phyloP scores from a whole-genome alignment of 2,329 filamentous ascomycete species.

The Plectosphaerella plurivora region DNA sequence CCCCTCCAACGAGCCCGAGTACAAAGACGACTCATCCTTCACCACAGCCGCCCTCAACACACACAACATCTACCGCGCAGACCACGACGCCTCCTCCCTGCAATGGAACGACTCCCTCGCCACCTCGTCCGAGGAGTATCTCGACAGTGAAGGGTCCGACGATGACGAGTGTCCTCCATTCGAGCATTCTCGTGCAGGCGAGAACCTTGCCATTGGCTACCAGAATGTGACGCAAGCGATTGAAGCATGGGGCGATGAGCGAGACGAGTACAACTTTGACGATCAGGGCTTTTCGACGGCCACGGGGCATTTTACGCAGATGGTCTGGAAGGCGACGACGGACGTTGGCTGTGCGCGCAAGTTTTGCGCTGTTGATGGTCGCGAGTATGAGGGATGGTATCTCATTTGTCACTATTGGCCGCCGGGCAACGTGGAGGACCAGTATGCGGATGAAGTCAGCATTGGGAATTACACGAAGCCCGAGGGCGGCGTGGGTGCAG shows the following conservation, averaged over 20 bases:
- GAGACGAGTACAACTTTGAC: constrained; percentile 53
- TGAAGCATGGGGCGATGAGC: constrained; percentile 63
- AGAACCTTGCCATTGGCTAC: constrained; percentile 71
- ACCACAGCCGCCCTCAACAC: constrained; percentile 55
- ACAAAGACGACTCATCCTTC: constrained; percentile 31
- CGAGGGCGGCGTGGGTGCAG: neutral
- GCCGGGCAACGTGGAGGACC: constrained; percentile 55
- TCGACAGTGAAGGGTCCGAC: constrained; percentile 23
- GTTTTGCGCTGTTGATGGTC: constrained; percentile 9
- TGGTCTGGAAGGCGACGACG: constrained; percentile 64
- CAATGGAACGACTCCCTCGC: constrained; percentile 63
- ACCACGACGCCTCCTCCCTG: constrained; percentile 57
- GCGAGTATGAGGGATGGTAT: constrained; percentile 48
- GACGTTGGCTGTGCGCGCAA: constrained; percentile 49
- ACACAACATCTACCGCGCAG: constrained; percentile 60
- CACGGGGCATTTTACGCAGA: constrained; percentile 69
- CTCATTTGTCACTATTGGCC: constrained; percentile 69
- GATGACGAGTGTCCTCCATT: constrained; percentile 34
- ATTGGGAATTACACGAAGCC: neutral
- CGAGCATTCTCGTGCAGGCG: constrained; percentile 51
- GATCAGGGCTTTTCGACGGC: constrained; percentile 50
- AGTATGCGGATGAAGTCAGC: constrained; percentile 32
- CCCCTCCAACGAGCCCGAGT: constrained; percentile 18
- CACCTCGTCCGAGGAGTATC: constrained; percentile 47
- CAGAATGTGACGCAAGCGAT: constrained; percentile 53